Evolutionary conservation across 495 filamentous ascomycete species (phyloP), one percentile per base, ranked within the genome.

Genomic region (Echria macrotheca): DNA sequence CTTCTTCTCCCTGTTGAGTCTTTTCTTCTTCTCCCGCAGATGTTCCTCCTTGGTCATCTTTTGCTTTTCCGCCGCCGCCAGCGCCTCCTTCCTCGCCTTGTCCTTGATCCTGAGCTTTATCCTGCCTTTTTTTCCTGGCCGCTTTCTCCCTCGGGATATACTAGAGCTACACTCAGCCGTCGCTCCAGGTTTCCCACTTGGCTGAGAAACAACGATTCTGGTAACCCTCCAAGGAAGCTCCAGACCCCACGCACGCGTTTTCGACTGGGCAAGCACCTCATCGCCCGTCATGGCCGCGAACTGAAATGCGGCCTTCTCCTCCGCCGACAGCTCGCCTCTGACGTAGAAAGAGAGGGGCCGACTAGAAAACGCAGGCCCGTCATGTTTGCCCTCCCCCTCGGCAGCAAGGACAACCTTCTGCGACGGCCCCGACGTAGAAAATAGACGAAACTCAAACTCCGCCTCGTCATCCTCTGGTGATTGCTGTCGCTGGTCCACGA

Each of bases 171-270:
- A n/a, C n/a, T n/a, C n/a, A n/a, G n/a, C 44, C 17, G 47, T 19
- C 21, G 56, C 57, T 22, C 40, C 45, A 4, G n/a, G 44, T n/a
- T 29, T 17, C 4, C 15, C 21, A 14, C 22, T n/a, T 26, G 12
- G 0, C 32, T 2, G 14, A 1, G 23, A 11, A 29, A 63, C 49
- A 6, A 37, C 54, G 26, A 73, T 58, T 15, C 48, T 66, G n/a
- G 58, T 68, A 25, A 81, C 75, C 41, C 70, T 68, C 79, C 79
- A 82, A 3, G 77, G 76, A 45, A 77, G 60, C 51, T 73, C 74
- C 19, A 76, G 65, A 0, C 77, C 77, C 70, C 77, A 79, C 10
- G 67, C 63, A 46, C 76, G 61, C 50, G 57, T 62, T 51, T 48
- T 54, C 12, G 72, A 61, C 46, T 65, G 54, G 4, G 60, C 52